These are phyloP conservation scores for Penicillium antarcticum DNA, from an alignment of 495 filamentous ascomycete species.

Conservation along the genomic window DNA sequence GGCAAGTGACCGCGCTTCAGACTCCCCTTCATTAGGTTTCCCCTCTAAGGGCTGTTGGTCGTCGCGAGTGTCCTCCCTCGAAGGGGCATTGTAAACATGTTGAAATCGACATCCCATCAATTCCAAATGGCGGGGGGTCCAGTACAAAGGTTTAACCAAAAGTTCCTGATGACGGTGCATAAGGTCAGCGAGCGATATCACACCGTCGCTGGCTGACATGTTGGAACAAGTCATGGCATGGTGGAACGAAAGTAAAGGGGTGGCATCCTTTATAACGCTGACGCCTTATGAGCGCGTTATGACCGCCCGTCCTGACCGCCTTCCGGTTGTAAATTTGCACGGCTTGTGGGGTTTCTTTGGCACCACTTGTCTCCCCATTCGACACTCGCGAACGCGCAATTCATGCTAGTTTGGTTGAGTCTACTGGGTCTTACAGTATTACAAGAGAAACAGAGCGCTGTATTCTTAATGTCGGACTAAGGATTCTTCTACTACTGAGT, in stretches of 20 bases:
- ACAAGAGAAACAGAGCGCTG: too few species aligned
- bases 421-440: too few species aligned
- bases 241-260: background rate
- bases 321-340: background rate
- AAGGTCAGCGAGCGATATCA: background rate
- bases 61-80: background rate
- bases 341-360: background rate
- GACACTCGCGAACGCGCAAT: too few species aligned
- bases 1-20: background rate
- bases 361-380: background rate
- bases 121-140: slow-evolving; percentile 19
- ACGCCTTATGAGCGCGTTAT: too few species aligned
- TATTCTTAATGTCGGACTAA: background rate
- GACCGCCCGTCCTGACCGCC: background rate
- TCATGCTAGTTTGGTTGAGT: too few species aligned
- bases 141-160: slow-evolving; percentile 12
- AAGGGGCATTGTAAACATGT: background rate
- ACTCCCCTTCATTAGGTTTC: background rate
- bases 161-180: slow-evolving; percentile 9
- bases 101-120: slow-evolving; percentile 11
- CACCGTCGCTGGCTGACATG: background rate
- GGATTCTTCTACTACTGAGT: background rate
- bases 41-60: background rate
- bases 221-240: background rate
- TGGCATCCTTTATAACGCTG: too few species aligned